Evolutionary conservation across 139 green algal species (phyloP).

Genomic region (Pleodorina starrii): DNA sequence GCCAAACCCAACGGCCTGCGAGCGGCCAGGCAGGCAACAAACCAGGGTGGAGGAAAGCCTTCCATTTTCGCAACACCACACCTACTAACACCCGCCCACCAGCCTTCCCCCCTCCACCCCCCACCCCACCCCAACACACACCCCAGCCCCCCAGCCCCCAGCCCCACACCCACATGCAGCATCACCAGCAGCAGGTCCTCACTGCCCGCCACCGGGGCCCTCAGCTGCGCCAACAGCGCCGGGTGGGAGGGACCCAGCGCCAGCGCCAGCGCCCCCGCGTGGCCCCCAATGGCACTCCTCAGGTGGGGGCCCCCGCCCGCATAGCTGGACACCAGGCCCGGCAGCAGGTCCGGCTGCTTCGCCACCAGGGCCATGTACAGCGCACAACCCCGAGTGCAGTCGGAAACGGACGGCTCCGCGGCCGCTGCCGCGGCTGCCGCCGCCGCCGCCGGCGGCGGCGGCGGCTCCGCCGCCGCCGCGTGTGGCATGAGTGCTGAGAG

Average conservation of each 20-base stretch:
- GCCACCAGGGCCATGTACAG: constrained; percentile 81
- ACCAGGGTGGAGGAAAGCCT: too few species aligned
- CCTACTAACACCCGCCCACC: too few species aligned
- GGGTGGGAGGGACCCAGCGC: constrained; percentile 58
- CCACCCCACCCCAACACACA: too few species aligned
- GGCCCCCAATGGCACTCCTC: background rate
- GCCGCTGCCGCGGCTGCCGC: background rate
- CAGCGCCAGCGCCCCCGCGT: constrained; percentile 62
- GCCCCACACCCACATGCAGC: constrained; percentile 66
- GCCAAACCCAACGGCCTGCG: too few species aligned
- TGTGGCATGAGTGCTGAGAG: constrained; percentile 17
- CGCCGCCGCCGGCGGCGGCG: background rate
- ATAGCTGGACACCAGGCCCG: constrained; percentile 66
- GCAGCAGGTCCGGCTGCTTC: constrained; percentile 73
- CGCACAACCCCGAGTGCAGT: constrained; percentile 61
- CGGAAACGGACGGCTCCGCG: constrained; percentile 34
- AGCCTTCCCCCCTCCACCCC: too few species aligned
- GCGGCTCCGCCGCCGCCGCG: background rate
- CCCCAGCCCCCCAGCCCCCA: too few species aligned
- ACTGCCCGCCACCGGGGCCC: constrained; percentile 39
- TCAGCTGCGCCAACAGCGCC: constrained; percentile 54
- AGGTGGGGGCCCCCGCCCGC: constrained; percentile 29
- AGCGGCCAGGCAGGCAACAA: too few species aligned
- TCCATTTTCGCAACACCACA: too few species aligned
- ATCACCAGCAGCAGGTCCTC: constrained; percentile 74